Evolutionary conservation across 2,329 filamentous ascomycete genomes (phyloP).

Genomic region (Cadophora sp.): DNA sequence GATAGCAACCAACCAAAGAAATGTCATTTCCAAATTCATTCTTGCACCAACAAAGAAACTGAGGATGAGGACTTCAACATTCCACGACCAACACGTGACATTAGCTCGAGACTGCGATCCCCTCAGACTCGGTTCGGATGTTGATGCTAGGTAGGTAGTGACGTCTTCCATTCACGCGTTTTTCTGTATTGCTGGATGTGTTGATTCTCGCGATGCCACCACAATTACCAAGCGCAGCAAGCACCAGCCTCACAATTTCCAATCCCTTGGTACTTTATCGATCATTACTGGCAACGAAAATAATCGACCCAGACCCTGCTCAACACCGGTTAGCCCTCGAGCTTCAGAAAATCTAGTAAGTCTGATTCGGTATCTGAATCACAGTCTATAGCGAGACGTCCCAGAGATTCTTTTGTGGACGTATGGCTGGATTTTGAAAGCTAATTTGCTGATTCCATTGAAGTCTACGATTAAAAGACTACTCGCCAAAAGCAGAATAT

Average conservation of each 20-base stretch:
- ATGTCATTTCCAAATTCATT: no score
- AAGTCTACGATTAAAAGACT: constrained; percentile 70
- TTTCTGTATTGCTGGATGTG: constrained; percentile 18
- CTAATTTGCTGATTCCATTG: background rate
- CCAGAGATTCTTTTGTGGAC: background rate
- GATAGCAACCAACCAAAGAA: no score
- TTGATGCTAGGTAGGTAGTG: constrained; percentile 18
- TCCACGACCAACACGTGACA: constrained; percentile 17
- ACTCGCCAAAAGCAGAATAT: constrained; percentile 76
- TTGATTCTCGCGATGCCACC: constrained; percentile 38
- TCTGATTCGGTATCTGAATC: background rate
- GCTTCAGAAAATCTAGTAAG: constrained; percentile 75
- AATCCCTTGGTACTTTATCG: constrained; percentile 82
- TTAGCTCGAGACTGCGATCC: background rate
- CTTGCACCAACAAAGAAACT: no score
- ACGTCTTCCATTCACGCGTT: constrained; percentile 21
- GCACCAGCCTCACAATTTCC: constrained; percentile 62
- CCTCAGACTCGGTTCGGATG: constrained; percentile 8
- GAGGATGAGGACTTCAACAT: background rate
- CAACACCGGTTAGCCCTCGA: constrained; percentile 78
- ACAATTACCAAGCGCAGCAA: constrained; percentile 45
- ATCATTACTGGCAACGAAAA: constrained; percentile 66
- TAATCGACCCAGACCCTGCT: constrained; percentile 72
- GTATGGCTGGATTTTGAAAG: background rate
- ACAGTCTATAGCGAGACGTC: background rate